Evolutionary conservation across 2,329 filamentous ascomycete genomes (phyloP), one percentile per base, ranked within the genome.

Genomic region (Ophiostoma triangulosporum): DNA sequence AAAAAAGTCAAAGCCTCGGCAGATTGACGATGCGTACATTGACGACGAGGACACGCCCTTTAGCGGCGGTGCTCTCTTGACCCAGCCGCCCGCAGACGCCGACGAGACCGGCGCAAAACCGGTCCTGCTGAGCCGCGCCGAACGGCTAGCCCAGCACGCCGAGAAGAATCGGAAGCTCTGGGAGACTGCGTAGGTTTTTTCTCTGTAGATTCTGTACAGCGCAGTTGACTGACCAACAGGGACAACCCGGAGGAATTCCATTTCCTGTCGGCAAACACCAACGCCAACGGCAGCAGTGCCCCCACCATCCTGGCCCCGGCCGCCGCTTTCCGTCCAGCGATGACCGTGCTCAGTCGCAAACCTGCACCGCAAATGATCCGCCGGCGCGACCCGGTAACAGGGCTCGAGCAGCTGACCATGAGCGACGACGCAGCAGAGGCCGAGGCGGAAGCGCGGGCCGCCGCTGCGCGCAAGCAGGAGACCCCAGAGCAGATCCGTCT

Each of bases 91-190:
- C 12, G 36, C 35, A 7, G 17, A 36, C 17, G 46, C 26, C 7
- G 43, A 7, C 26, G 27, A 12, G 12, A 15, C 15, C 15, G 26
- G 14, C 15, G 12, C 20, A 24, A 43, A 43, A 4, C 46, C 66
- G 17, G 65, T 65, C 46, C 67, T 67, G 43, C 66, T 88, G 56
- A 82, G 80, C 59, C 89, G 86, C 64, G 81, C 86, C 4, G 85
- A 96, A 68, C 81, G 84, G 40, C 74, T 86, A 57, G 87, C 86
- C 12, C 79, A 84, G 64, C 91, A 97, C 66, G 80, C 78, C 27
- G 88, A 95, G 65, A 77, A 83, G 52, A 95, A 96, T 66, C 81
- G 83, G 62, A 85, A 86, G 66, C 70, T 96, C 54, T 96, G 91
- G 91, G 81, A 93, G 63, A 83, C 88, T 63, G 91, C 90, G 84